phyloP scores from a whole-genome alignment of 2,329 filamentous ascomycete genomes.

The Nakataea oryzae region DNA sequence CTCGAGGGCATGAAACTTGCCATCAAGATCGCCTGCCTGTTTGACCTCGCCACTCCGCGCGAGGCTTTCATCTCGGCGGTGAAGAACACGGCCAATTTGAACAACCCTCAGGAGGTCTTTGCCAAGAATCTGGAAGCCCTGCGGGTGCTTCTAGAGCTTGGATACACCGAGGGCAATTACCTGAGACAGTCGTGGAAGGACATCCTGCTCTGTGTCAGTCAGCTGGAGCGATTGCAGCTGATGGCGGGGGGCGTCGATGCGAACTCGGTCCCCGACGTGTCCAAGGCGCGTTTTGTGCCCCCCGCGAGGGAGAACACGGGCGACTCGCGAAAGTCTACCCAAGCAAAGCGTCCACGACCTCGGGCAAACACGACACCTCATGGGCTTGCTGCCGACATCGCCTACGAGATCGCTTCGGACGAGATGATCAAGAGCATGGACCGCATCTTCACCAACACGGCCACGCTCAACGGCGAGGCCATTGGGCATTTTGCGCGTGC shows the following conservation, averaged over 20 bases:
- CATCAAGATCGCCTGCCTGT: slow-evolving; percentile 85
- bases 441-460: slow-evolving; percentile 92
- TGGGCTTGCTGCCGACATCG: slow-evolving; percentile 64
- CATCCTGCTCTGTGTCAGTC: slow-evolving; percentile 87
- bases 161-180: slow-evolving; percentile 83
- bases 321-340: slow-evolving; percentile 57
- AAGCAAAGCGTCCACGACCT: slow-evolving; percentile 34
- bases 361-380: slow-evolving; percentile 50
- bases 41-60: slow-evolving; percentile 84
- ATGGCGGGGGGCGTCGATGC: slow-evolving; percentile 94
- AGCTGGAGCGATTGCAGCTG: slow-evolving; percentile 88
- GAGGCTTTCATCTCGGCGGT: slow-evolving; percentile 92
- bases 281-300: slow-evolving; percentile 64
- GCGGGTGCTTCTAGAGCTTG: slow-evolving; percentile 83
- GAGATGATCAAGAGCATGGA: slow-evolving; percentile 91
- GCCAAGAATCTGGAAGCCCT: slow-evolving; percentile 94
- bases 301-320: slow-evolving; percentile 41
- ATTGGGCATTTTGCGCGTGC: slow-evolving; percentile 93
- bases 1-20: slow-evolving; percentile 93
- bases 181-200: slow-evolving; percentile 91
- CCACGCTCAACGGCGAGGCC: slow-evolving; percentile 82
- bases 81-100: slow-evolving; percentile 88
- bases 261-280: slow-evolving; percentile 82
- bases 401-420: slow-evolving; percentile 82
- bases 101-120: slow-evolving; percentile 90